phyloP scores from a whole-genome alignment of 2,329 filamentous ascomycete genomes.

The Aspergillus quadrilineatus region DNA sequence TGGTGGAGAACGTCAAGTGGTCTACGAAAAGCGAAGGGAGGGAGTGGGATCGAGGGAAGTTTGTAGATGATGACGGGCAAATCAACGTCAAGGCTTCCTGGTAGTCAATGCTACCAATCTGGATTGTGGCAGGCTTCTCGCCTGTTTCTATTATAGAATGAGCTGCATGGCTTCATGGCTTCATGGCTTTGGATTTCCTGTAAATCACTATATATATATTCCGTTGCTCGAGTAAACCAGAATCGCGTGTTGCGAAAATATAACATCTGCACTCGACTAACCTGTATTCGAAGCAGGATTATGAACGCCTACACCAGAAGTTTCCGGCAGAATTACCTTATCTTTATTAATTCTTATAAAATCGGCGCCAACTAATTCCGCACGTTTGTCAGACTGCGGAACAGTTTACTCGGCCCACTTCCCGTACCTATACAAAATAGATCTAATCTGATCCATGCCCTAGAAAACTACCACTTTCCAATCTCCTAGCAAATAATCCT shows the following conservation, averaged over 20 bases:
- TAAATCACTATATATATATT: too few species aligned
- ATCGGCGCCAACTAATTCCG: conserved; percentile 15
- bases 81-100: conserved; percentile 53
- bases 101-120: conserved; percentile 25
- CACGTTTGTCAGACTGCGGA: conserved; percentile 29
- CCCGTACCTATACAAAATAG: background rate
- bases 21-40: conserved; percentile 65
- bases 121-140: too few species aligned
- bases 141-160: too few species aligned
- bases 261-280: too few species aligned
- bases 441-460: conserved; percentile 2
- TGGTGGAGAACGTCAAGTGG: conserved; percentile 72
- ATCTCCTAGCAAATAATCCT: background rate
- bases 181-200: too few species aligned
- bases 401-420: conserved; percentile 13
- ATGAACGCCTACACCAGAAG: background rate
- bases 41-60: conserved; percentile 68
- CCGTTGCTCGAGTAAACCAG: too few species aligned
- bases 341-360: background rate
- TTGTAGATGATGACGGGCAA: conserved; percentile 55
- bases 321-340: background rate
- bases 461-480: background rate
- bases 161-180: too few species aligned
- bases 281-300: background rate
- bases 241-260: too few species aligned